Conservation (phyloP, 2,329 filamentous ascomycete species). For the Colletotrichum lini region DNA sequence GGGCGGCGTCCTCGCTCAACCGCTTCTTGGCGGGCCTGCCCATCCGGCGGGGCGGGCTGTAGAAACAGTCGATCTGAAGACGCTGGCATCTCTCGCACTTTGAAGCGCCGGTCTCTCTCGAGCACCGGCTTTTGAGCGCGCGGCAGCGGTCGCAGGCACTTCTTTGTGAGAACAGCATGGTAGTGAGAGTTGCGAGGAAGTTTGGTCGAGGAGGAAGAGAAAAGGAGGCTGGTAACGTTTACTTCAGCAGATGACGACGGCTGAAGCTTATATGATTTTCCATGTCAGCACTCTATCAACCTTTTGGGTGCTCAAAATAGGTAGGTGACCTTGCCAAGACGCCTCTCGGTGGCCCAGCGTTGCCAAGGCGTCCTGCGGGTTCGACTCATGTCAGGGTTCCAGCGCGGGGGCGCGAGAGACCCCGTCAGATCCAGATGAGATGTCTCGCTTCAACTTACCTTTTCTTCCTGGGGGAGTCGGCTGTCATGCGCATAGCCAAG, state of each 20-base stretch:
- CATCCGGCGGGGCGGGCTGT: conserved; percentile 38
- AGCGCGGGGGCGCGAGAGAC: conserved; percentile 11
- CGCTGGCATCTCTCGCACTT: conserved; percentile 41
- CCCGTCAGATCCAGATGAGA: conserved; percentile 40
- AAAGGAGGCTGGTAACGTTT: background rate
- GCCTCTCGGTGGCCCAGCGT: background rate
- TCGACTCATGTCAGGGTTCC: conserved; percentile 35
- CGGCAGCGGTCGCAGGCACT: conserved; percentile 41
- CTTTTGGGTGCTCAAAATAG: conserved; percentile 8
- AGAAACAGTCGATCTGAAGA: conserved; percentile 39
- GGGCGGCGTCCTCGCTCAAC: conserved; percentile 20
- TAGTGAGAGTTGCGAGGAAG: background rate
- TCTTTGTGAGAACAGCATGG: conserved; percentile 41
- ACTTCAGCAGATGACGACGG: background rate
- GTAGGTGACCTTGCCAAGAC: conserved; percentile 21
- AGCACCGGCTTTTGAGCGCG: conserved; percentile 40
- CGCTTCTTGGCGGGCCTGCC: conserved; percentile 39
- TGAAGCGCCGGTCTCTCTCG: conserved; percentile 27
- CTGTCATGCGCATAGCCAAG: conserved; percentile 34
- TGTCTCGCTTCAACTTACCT: conserved; percentile 33
- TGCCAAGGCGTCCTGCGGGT: conserved; percentile 16
- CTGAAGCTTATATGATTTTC: conserved; percentile 31
- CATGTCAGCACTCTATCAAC: too few species aligned
- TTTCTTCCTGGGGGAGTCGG: background rate
- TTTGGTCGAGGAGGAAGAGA: conserved; percentile 3